Evolutionary conservation across 805 yeast genomes (phyloP), one percentile per base, ranked within the genome.

Genomic region (Hanseniaspora occidentalis): DNA sequence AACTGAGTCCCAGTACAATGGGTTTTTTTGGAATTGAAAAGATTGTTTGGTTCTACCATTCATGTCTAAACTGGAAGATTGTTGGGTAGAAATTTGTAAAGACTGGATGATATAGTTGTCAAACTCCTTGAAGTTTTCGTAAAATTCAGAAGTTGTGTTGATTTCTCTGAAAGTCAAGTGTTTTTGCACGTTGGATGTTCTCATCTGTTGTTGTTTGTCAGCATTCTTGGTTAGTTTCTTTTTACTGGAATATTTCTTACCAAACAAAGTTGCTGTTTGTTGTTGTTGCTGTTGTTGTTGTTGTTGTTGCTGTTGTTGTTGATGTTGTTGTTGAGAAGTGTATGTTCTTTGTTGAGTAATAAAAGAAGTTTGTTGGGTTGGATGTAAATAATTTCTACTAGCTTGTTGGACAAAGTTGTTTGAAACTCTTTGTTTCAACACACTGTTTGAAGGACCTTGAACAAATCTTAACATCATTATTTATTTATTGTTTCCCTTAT

Each of bases 1-100:
- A 33, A 73, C 65, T 2, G 75, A 70, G 35, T 64, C 68, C 77
- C 78, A 73, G 48, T 71, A 72, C 36, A 65, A 51, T 8, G 66
- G 64, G 40, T 18, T 20, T 33, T 18, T 29, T 9, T 29, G 33
- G 16, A 57, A 54, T 33, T 50, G 51, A 3, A 53, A 50, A 26
- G 50, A 51, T 16, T 54, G 50, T 29, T 54, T 56, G 10, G 48
- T 49, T 23, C 36, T 41, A 29, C 35, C 29, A 43, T 53, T 53
- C 25, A 48, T 47, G 35, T 55, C 54, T 35, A 57, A 50, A 45
- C 55, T 56, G 35, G 62, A 60, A 3, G 62, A 56, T 42, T 55
- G 60, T 1, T 29, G 33, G 8, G 33, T 29, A 33, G 62, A 57
- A 56, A 57, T 54, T 36, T 55, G 52, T 33, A 57, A 46, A 10